A percentile compares a stretch with the other conserved stretches of the same genome.
phyloP scores from a whole-genome alignment of 2,329 filamentous ascomycete genomes.

The Penicillium verrucosum region DNA sequence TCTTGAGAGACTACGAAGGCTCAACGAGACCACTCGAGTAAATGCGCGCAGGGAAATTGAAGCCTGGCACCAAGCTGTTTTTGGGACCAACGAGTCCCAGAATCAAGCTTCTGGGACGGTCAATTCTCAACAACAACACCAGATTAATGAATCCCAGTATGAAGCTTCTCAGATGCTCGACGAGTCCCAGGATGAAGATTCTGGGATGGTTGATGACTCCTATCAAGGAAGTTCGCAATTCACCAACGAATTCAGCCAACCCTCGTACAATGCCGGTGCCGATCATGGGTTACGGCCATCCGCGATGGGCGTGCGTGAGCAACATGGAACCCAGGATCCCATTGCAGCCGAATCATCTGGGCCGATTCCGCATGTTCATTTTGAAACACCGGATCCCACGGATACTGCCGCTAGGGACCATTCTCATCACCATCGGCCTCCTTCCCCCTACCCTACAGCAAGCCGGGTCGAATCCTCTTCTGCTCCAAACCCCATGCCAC shows the following conservation, averaged over 20 bases:
- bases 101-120: background rate
- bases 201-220: background rate
- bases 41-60: background rate
- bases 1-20: background rate
- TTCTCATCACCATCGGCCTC: background rate
- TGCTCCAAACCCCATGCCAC: background rate
- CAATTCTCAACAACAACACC: background rate
- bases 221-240: background rate
- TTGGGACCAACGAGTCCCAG: background rate
- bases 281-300: background rate
- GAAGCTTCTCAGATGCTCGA: too few species aligned
- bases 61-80: background rate
- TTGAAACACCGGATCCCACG: background rate
- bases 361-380: background rate
- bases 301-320: background rate
- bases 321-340: background rate
- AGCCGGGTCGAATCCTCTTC: background rate
- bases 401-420: background rate
- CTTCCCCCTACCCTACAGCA: background rate
- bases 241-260: background rate
- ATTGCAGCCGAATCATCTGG: background rate
- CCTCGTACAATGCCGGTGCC: background rate
- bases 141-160: background rate
- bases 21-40: background rate
- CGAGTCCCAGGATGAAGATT: too few species aligned